Evolutionary conservation across 495 filamentous ascomycete species (phyloP).

Genomic region (Penicillium ochrochloron): DNA sequence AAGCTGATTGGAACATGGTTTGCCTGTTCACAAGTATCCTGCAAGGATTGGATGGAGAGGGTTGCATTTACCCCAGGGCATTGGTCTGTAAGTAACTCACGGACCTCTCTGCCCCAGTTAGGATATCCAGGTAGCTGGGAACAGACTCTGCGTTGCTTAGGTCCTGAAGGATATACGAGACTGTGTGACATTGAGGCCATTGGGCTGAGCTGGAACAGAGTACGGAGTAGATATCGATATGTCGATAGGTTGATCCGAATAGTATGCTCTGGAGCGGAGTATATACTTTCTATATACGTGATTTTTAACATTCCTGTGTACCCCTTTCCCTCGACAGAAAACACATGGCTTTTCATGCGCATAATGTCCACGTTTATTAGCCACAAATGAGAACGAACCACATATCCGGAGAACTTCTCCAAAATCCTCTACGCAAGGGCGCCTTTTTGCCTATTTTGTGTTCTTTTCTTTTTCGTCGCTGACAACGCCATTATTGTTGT

Average conservation of each 20-base stretch:
- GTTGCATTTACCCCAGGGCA: slow-evolving; percentile 3
- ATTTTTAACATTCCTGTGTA: neutral
- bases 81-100: slow-evolving; percentile 3
- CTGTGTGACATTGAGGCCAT: neutral
- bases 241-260: neutral
- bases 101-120: slow-evolving; percentile 11
- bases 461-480: neutral
- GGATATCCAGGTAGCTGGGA: slow-evolving; percentile 34
- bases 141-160: slow-evolving; percentile 9
- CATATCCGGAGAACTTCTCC: neutral
- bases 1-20: slow-evolving; percentile 23
- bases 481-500: neutral
- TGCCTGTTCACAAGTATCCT: slow-evolving; percentile 19
- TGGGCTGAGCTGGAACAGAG: neutral
- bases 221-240: neutral
- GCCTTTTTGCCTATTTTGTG: slow-evolving; percentile 2
- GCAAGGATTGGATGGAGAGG: slow-evolving; percentile 23
- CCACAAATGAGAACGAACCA: neutral
- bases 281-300: neutral
- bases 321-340: slow-evolving; percentile 1
- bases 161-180: neutral
- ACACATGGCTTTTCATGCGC: slow-evolving; percentile 15
- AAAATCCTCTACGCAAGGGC: slow-evolving; percentile 22
- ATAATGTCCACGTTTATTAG: slow-evolving; percentile 26
- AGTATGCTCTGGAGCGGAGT: neutral